Base-by-base conservation (phyloP, 164 flowering plant species). In the Santalum album region DNA sequence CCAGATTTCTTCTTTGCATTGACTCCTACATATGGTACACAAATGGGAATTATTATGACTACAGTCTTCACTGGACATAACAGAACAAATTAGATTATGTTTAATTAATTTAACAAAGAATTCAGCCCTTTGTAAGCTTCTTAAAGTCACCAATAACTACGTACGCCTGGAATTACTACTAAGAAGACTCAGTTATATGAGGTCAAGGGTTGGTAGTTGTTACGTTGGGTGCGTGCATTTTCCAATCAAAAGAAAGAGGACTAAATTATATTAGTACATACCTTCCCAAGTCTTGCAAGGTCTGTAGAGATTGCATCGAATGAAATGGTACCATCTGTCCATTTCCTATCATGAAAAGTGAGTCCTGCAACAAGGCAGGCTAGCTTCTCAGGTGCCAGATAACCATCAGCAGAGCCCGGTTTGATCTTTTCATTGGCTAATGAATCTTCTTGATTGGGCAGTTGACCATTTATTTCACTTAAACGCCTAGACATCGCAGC, bases 241-340 rank as follows among this genome's bases (percentile, higher is more conserved):
- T n/a, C n/a, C n/a, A n/a, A n/a, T n/a, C n/a, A n/a, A n/a, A n/a
- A n/a, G n/a, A n/a, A n/a, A n/a, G n/a, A n/a, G n/a, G n/a, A n/a
- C n/a, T n/a, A n/a, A n/a, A n/a, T n/a, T n/a, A n/a, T n/a, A n/a
- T 42, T 4, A 42, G 5, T 20, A n/a, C 3, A 21, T 73, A 88
- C 96, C 96, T 88, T 86, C 22, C 87, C 98, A 64, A 83, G 87
- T 65, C 53, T 77, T 48, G 83, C 86, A 57, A 92, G 94, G 53
- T 71, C 78, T 9, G 72, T 34, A 56, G 94, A 70, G 34, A 86
- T 67, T 16, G 69, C 51, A 69, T 83, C 87, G 47, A 83, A 66
- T 10, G 83, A 61, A 53, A 85, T 58, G 47, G 87, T 86, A 6
- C 95, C 98, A 76, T 88, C 90, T 26, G 90, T 88, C 96, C 95